A percentile compares a stretch with the other conserved stretches of the same genome.
Evolutionary conservation across 164 flowering plant species (phyloP).

Genomic region (Pachysandra terminalis): DNA sequence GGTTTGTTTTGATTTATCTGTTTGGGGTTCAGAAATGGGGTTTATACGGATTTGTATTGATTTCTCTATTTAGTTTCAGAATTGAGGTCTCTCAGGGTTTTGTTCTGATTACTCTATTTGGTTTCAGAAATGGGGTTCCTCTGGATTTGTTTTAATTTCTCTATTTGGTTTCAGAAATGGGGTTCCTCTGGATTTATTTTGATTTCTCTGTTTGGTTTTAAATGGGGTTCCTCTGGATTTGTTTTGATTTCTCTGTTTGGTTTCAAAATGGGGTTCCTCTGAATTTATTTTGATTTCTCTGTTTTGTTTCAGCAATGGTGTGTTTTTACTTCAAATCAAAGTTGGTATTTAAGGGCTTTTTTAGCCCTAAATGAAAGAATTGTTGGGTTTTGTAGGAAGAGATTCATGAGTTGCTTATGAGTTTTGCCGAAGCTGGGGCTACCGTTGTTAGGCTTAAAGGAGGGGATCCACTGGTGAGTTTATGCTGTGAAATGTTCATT

Average conservation of each 20-base stretch:
- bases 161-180: neutral
- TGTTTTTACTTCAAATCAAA: neutral
- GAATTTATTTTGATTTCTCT: neutral
- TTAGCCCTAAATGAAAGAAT: no score
- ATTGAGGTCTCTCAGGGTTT: no score
- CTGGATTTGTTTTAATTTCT: neutral
- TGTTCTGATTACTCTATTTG: no score
- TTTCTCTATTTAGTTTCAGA: no score
- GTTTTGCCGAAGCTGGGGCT: conserved; percentile 92
- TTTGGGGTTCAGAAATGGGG: no score
- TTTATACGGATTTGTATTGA: no score
- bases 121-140: neutral
- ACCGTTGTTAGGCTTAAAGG: conserved; percentile 90
- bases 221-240: neutral
- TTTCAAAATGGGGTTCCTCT: neutral
- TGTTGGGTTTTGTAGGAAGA: conserved; percentile 55
- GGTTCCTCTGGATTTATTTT: neutral
- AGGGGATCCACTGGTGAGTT: conserved; percentile 92
- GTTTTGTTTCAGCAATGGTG: neutral
- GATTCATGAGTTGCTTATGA: conserved; percentile 84
- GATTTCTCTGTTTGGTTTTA: neutral
- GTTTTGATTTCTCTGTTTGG: neutral
- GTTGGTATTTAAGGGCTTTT: no score
- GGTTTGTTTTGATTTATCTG: neutral
- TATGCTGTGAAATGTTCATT: neutral